phyloP scores from a whole-genome alignment of 2,329 filamentous ascomycete genomes.

The Penicillium sp. region DNA sequence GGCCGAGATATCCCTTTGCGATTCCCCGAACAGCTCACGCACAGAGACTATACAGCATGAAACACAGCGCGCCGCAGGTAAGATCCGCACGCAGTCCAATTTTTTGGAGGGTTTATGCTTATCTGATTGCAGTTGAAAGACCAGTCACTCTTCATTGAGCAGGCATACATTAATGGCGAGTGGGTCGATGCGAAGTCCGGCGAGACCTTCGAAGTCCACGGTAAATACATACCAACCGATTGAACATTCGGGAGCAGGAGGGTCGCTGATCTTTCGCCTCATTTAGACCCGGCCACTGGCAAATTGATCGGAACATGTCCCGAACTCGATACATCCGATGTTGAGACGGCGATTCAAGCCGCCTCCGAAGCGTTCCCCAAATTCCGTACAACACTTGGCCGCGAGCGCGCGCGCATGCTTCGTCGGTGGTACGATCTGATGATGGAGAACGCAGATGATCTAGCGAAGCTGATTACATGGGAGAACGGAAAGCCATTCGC shows the following conservation, averaged over 20 bases:
- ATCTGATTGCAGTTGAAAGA: slow-evolving; percentile 56
- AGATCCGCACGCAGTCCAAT: slow-evolving; percentile 4
- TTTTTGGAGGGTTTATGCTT: background rate
- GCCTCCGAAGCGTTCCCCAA: slow-evolving; percentile 61
- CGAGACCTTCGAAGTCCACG: slow-evolving; percentile 80
- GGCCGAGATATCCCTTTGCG: slow-evolving; percentile 29
- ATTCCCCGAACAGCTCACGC: slow-evolving; percentile 27
- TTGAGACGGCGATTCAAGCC: slow-evolving; percentile 71
- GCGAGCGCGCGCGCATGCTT: slow-evolving; percentile 54
- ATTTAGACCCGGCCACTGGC: slow-evolving; percentile 68
- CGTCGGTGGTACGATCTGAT: slow-evolving; percentile 61
- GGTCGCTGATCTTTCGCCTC: background rate
- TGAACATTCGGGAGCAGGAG: background rate
- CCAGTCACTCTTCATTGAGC: slow-evolving; percentile 71
- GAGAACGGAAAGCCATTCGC: slow-evolving; percentile 61
- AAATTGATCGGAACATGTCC: slow-evolving; percentile 72
- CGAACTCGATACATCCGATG: slow-evolving; percentile 68
- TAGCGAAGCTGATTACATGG: slow-evolving; percentile 58
- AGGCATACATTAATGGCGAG: slow-evolving; percentile 82
- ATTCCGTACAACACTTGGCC: slow-evolving; percentile 53
- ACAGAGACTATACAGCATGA: slow-evolving; percentile 37
- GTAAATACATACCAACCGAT: slow-evolving; percentile 33
- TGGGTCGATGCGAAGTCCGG: slow-evolving; percentile 79
- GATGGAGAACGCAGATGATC: slow-evolving; percentile 56
- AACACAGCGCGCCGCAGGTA: slow-evolving; percentile 35